phyloP scores from a whole-genome alignment of 306 rosid genomes.

The Lathyrus sativus region DNA sequence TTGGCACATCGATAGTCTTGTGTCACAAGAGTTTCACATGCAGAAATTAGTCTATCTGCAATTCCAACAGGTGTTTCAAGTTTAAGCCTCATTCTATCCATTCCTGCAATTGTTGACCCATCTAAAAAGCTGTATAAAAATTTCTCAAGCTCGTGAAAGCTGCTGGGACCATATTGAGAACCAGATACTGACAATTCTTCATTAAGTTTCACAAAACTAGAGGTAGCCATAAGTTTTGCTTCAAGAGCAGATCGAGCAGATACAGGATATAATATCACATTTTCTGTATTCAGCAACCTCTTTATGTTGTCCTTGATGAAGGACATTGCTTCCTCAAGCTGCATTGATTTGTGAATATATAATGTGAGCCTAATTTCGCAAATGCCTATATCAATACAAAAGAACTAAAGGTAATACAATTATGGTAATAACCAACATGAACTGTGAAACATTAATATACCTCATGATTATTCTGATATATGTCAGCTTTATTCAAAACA shows the following conservation, averaged over 20 bases:
- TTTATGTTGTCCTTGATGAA: constrained; percentile 77
- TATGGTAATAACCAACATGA: constrained; percentile 19
- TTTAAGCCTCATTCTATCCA: constrained; percentile 92
- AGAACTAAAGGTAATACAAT: constrained; percentile 31
- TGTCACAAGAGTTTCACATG: constrained; percentile 68
- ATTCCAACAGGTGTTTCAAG: constrained; percentile 87
- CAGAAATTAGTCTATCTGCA: constrained; percentile 77
- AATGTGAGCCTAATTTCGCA: constrained; percentile 18
- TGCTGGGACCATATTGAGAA: constrained; percentile 56
- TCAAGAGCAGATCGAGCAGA: constrained; percentile 94
- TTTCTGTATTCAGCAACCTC: constrained; percentile 73
- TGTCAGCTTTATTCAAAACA: constrained; percentile 90
- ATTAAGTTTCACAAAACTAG: constrained; percentile 46
- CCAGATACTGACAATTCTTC: constrained; percentile 47
- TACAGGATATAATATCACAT: constrained; percentile 78
- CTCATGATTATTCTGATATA: constrained; percentile 76
- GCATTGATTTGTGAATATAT: constrained; percentile 45
- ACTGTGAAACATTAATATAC: constrained; percentile 42
- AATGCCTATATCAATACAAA: constrained; percentile 27
- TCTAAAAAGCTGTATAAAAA: constrained; percentile 83
- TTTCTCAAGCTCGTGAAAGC: constrained; percentile 71
- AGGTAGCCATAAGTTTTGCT: constrained; percentile 61
- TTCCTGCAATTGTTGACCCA: constrained; percentile 83
- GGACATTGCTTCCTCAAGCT: constrained; percentile 89
- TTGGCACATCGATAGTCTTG: constrained; percentile 74